A percentile compares a stretch with the other conserved stretches of the same genome.
These are phyloP conservation scores for Ziziphus jujuba DNA, from an alignment of 306 rosid genomes.

Conservation along the genomic window DNA sequence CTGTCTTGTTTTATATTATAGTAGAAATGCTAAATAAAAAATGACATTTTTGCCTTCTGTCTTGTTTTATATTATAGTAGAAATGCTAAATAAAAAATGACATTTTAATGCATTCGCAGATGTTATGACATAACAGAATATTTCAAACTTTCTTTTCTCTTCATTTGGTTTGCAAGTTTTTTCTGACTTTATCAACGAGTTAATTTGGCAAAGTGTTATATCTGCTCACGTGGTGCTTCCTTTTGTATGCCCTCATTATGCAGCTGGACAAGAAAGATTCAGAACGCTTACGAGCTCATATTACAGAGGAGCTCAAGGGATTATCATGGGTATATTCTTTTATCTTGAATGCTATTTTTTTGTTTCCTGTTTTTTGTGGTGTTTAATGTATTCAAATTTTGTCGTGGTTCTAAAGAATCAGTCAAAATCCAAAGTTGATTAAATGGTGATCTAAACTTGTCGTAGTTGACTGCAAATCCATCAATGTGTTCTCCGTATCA, in stretches of 20 bases:
- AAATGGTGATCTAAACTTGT: no score
- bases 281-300: conserved; percentile 86
- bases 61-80: no score
- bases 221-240: no score
- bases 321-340: conserved; percentile 64
- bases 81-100: no score
- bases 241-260: conserved; percentile 9
- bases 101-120: no score
- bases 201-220: background rate
- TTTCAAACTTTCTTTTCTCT: background rate
- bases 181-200: background rate
- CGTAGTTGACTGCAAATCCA: no score
- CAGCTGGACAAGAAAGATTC: conserved; percentile 94
- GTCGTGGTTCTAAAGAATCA: background rate
- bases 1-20: no score
- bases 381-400: background rate
- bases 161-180: conserved; percentile 13
- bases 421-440: no score
- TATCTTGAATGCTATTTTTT: background rate
- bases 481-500: no score
- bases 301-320: conserved; percentile 91
- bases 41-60: no score
- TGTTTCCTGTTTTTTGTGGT: background rate
- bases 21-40: no score
- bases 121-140: background rate